Evolutionary conservation across 164 flowering plant species (phyloP).

Genomic region (Paratinospora sagittata): DNA sequence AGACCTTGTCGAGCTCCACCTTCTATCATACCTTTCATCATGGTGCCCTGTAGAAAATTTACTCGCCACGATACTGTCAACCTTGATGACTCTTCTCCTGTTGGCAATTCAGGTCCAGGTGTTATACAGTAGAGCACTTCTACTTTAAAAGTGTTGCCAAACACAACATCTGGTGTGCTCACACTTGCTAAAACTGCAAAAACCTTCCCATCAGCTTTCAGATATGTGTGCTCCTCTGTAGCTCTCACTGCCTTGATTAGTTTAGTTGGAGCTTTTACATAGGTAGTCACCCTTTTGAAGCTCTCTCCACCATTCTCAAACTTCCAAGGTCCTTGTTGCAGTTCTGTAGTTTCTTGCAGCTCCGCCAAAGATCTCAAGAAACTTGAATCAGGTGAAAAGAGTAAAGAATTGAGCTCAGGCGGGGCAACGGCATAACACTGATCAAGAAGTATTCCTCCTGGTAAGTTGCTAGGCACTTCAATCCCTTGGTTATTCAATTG

Average conservation of each 20-base stretch:
- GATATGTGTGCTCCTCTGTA: slow-evolving; percentile 76
- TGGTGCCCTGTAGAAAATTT: slow-evolving; percentile 85
- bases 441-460: slow-evolving; percentile 76
- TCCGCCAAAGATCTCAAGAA: slow-evolving; percentile 51
- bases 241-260: slow-evolving; percentile 75
- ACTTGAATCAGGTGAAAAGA: slow-evolving; percentile 66
- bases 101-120: slow-evolving; percentile 80
- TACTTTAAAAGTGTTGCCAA: slow-evolving; percentile 60
- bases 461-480: slow-evolving; percentile 60
- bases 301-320: slow-evolving; percentile 53
- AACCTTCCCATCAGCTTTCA: slow-evolving; percentile 74
- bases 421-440: slow-evolving; percentile 57
- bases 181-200: slow-evolving; percentile 64
- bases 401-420: slow-evolving; percentile 56
- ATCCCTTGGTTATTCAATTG: slow-evolving; percentile 50
- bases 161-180: slow-evolving; percentile 86
- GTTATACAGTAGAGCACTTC: slow-evolving; percentile 78
- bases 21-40: slow-evolving; percentile 96
- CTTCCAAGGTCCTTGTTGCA: slow-evolving; percentile 64
- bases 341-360: slow-evolving; percentile 65
- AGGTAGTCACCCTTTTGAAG: slow-evolving; percentile 60
- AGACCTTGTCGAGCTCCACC: slow-evolving; percentile 84
- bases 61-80: slow-evolving; percentile 82
- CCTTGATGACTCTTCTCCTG: slow-evolving; percentile 65
- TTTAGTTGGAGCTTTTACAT: slow-evolving; percentile 59